Percentiles rank a stretch among this genome's conserved stretches.
These are phyloP conservation scores for Eleusine indica DNA, from an alignment of 176 grass and related monocot species.

Conservation along the genomic window DNA sequence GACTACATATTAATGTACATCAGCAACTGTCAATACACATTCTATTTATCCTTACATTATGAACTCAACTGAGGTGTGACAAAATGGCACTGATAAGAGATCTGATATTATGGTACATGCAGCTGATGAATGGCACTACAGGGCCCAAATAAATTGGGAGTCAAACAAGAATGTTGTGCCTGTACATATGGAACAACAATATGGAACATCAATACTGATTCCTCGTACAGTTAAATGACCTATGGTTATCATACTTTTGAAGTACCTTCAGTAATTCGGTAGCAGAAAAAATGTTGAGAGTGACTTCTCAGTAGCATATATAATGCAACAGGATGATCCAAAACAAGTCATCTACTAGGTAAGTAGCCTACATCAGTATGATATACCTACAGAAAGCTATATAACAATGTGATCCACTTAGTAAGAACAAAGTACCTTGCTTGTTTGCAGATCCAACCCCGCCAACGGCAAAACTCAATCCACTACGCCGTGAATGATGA, in stretches of 20 bases:
- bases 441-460: conserved; percentile 46
- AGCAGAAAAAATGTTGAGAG: neutral
- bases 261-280: neutral
- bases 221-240: neutral
- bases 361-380: conserved; percentile 27
- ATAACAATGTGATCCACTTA: conserved; percentile 16
- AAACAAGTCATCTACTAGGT: neutral
- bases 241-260: conserved; percentile 8
- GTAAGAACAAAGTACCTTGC: conserved; percentile 52
- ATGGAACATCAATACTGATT: neutral
- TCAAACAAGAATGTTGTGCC: neutral
- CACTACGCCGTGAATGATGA: conserved; percentile 53
- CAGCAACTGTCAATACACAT: conserved; percentile 9
- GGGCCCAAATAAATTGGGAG: neutral
- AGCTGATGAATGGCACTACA: neutral
- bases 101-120: conserved; percentile 20
- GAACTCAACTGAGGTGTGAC: conserved; percentile 12
- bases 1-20: neutral
- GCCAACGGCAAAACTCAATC: conserved; percentile 77
- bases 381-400: neutral
- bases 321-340: conserved; percentile 13
- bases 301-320: neutral
- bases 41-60: neutral
- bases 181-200: neutral
- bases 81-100: conserved; percentile 10